Evolutionary conservation across 331 rosid species (phyloP).

Genomic region (Rhamnella rubrinervis): DNA sequence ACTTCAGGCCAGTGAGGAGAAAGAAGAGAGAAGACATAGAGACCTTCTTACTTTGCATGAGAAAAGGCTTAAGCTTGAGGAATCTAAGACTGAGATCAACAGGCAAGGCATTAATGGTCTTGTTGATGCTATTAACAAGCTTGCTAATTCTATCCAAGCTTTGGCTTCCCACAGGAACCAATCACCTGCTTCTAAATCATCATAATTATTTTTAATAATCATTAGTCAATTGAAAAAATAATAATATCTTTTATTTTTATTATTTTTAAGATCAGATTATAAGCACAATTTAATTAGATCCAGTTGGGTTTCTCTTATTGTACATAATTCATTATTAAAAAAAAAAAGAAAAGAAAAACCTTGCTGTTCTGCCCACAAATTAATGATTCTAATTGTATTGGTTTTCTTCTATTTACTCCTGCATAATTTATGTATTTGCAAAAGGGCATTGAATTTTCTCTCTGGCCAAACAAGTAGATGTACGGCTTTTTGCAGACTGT

Average conservation of each 20-base stretch:
- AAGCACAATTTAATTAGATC: not conserved
- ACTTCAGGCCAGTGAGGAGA: conserved; percentile 40
- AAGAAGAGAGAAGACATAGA: conserved; percentile 46
- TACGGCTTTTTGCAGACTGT: no score
- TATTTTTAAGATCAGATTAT: not conserved
- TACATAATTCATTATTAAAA: conserved; percentile 21
- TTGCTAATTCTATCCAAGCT: conserved; percentile 41
- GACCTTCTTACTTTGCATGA: conserved; percentile 34
- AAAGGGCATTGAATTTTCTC: not conserved
- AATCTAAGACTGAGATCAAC: conserved; percentile 35
- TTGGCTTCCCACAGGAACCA: conserved; percentile 43
- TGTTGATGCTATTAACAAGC: conserved; percentile 47
- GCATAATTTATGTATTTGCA: no score
- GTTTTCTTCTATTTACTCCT: not conserved
- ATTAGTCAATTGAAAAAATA: not conserved
- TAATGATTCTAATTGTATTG: not conserved
- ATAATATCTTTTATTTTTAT: conserved; percentile 5
- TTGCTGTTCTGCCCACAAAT: conserved; percentile 5
- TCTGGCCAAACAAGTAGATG: not conserved
- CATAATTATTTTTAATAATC: not conserved
- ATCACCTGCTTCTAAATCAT: conserved; percentile 23
- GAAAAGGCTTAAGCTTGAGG: conserved; percentile 40
- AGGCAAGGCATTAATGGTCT: conserved; percentile 46
- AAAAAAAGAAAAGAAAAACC: conserved; percentile 2
- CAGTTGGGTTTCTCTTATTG: conserved; percentile 24